phyloP scores from a whole-genome alignment of 2,329 filamentous ascomycete genomes.

The Bipolaris oryzae region DNA sequence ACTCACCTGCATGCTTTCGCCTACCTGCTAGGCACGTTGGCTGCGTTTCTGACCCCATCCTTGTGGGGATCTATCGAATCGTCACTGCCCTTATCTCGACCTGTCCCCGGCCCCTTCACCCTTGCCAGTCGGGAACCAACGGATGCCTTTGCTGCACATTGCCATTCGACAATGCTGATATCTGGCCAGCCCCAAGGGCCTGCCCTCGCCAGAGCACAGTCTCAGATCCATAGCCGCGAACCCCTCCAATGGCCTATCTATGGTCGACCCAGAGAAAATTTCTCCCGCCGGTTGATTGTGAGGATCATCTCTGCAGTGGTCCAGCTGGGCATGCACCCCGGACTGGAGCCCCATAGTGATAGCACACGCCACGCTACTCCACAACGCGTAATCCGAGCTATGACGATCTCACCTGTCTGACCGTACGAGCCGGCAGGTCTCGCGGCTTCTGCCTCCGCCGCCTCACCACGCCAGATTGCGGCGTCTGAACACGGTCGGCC shows the following conservation, averaged over 20 bases:
- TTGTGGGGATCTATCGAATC: slow-evolving; percentile 21
- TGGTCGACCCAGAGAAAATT: neutral
- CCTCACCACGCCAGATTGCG: slow-evolving; percentile 6
- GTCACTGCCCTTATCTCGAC: slow-evolving; percentile 15
- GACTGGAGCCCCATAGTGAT: slow-evolving; percentile 30
- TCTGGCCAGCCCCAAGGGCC: neutral
- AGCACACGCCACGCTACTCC: slow-evolving; percentile 21
- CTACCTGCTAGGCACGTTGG: slow-evolving; percentile 11
- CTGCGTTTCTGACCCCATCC: slow-evolving; percentile 7
- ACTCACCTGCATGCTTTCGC: too few relatives aligned
- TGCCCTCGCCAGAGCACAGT: neutral
- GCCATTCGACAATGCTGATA: neutral
- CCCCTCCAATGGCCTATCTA: slow-evolving; percentile 7
- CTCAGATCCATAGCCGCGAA: slow-evolving; percentile 10
- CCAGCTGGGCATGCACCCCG: slow-evolving; percentile 31
- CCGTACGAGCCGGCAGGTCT: slow-evolving; percentile 27
- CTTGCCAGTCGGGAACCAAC: slow-evolving; percentile 14
- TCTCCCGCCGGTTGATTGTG: slow-evolving; percentile 10
- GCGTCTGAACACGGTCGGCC: slow-evolving; percentile 16
- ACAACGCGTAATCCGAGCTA: slow-evolving; percentile 24
- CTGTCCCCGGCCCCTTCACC: slow-evolving; percentile 9
- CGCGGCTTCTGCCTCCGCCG: slow-evolving; percentile 12
- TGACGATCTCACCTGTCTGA: slow-evolving; percentile 18
- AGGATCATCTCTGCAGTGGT: slow-evolving; percentile 8
- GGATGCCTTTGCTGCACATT: slow-evolving; percentile 3